These are phyloP conservation scores for Fusarium marasasianum DNA, from an alignment of 2,329 filamentous ascomycete species.

Conservation along the genomic window DNA sequence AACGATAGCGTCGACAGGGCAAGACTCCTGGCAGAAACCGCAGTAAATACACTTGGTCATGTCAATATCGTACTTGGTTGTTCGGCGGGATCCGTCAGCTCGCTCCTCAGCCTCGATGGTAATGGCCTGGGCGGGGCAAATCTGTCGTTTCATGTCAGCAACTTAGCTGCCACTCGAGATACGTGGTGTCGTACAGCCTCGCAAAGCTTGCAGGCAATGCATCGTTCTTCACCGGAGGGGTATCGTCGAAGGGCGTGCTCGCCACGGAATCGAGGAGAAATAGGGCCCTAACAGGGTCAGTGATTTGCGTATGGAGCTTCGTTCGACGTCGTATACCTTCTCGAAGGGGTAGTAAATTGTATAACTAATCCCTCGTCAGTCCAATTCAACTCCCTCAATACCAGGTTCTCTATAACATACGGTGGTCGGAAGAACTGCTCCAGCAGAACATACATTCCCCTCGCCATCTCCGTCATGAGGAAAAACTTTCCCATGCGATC, in stretches of 20 bases:
- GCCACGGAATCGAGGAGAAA: slow-evolving; percentile 96
- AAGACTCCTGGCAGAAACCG: slow-evolving; percentile 98
- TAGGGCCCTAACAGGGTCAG: slow-evolving; percentile 72
- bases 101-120: slow-evolving; percentile 99
- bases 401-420: slow-evolving; percentile 66
- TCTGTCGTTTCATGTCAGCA: slow-evolving; percentile 53
- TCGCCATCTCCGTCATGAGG: slow-evolving; percentile 92
- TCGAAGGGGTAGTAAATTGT: slow-evolving; percentile 99
- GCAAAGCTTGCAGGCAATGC: slow-evolving; percentile 99
- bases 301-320: background rate
- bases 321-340: slow-evolving; percentile 66
- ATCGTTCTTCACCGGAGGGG: slow-evolving; percentile 96
- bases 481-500: slow-evolving; percentile 94
- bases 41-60: slow-evolving; percentile 99
- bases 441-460: slow-evolving; percentile 96
- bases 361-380: slow-evolving; percentile 69
- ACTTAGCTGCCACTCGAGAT: background rate
- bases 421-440: slow-evolving; percentile 99
- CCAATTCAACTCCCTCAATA: background rate
- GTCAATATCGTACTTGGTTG: slow-evolving; percentile 98
- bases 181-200: slow-evolving; percentile 71
- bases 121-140: slow-evolving; percentile 97
- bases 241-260: slow-evolving; percentile 97
- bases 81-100: slow-evolving; percentile 92
- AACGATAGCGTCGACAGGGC: slow-evolving; percentile 92